Conservation (phyloP, 2,329 filamentous ascomycete genomes). For the Talaromyces sp. region DNA sequence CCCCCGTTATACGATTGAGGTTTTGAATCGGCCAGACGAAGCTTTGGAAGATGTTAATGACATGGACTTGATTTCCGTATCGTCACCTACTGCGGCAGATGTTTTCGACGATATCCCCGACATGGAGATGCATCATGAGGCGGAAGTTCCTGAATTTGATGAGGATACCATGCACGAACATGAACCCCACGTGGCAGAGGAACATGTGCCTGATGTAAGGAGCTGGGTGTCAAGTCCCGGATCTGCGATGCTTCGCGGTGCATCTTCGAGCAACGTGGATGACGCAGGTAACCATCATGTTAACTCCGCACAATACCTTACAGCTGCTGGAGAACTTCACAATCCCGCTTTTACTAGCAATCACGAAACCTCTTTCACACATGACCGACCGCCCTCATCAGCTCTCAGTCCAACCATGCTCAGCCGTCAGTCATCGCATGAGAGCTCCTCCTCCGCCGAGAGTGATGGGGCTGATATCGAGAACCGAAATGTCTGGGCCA, state of each 20-base stretch:
- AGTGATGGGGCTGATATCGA: neutral
- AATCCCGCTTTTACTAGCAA: neutral
- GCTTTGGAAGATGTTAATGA: constrained; percentile 10
- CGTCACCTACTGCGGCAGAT: neutral
- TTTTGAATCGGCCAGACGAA: constrained; percentile 29
- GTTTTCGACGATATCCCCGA: neutral
- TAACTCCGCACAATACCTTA: neutral
- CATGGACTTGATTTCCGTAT: neutral
- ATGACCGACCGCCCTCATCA: constrained; percentile 8
- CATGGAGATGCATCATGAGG: constrained; percentile 1
- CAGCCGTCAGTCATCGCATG: neutral
- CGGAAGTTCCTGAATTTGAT: neutral
- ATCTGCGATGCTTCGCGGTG: neutral
- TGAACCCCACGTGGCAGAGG: neutral
- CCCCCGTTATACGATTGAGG: constrained; percentile 60
- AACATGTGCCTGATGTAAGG: neutral
- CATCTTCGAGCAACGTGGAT: neutral
- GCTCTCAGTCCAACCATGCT: constrained; percentile 12
- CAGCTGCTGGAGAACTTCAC: neutral
- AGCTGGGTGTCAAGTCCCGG: constrained; percentile 4
- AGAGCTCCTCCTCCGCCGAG: constrained; percentile 10
- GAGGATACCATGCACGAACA: neutral
- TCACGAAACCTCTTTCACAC: neutral
- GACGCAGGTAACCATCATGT: neutral
- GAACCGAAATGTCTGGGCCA: constrained; percentile 15